phyloP scores from a whole-genome alignment of 139 green algal genomes.

The Micractinium sp. region DNA sequence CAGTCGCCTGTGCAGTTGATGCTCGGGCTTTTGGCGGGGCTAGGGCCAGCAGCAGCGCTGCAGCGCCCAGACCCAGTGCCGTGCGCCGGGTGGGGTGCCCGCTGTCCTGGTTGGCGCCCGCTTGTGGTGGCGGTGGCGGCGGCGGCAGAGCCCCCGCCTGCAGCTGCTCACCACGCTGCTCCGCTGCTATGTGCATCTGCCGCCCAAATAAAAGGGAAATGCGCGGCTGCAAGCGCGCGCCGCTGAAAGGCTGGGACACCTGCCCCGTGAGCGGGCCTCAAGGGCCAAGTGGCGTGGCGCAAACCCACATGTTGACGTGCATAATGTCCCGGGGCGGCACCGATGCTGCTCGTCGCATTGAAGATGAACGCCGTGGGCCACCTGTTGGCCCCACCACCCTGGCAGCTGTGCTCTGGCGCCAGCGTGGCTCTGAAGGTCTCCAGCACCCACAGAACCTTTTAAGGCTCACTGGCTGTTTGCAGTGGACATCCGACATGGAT shows the following conservation, averaged over 20 bases:
- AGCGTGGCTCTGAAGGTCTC: no score
- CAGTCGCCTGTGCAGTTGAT: not conserved
- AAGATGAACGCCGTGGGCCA: no score
- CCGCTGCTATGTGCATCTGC: not conserved
- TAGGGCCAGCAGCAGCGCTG: constrained; percentile 12
- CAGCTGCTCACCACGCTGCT: not conserved
- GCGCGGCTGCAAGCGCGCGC: not conserved
- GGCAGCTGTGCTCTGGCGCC: no score
- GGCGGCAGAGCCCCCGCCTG: no score
- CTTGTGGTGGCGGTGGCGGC: not conserved
- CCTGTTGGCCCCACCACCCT: no score
- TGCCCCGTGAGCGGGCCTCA: not conserved
- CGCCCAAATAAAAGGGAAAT: not conserved
- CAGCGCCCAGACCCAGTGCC: not conserved
- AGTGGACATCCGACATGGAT: no score
- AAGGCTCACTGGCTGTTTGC: no score
- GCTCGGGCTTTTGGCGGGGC: not conserved
- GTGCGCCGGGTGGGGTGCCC: not conserved
- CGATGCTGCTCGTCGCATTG: not conserved
- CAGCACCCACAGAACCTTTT: no score
- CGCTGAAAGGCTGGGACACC: not conserved
- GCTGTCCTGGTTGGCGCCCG: not conserved
- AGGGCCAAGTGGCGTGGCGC: not conserved
- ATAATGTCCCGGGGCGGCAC: not conserved
- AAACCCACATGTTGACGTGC: not conserved